Conservation (phyloP, 805 yeast genomes). For the Schizosaccharomyces cryophilus region DNA sequence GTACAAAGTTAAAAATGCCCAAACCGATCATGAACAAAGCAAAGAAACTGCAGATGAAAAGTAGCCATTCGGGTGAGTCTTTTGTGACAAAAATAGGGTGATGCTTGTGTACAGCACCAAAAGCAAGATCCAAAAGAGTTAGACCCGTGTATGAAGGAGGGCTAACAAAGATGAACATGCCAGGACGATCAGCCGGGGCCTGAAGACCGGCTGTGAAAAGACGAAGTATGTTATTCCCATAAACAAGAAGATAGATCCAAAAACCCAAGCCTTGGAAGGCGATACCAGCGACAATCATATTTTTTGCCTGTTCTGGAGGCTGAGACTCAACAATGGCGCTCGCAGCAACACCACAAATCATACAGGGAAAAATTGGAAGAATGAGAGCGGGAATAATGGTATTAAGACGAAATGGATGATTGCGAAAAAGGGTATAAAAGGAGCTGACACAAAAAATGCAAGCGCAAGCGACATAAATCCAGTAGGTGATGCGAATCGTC, state of each 20-base stretch:
- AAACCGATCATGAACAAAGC: not conserved
- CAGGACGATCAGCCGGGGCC: not conserved
- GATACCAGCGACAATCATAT: not conserved
- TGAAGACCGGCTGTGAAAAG: not conserved
- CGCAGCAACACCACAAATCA: slow-evolving; percentile 1
- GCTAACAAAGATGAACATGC: not conserved
- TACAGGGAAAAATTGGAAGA: slow-evolving; percentile 1
- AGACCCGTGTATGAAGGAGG: slow-evolving; percentile 2
- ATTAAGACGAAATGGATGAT: not conserved
- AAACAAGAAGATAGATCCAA: not conserved
- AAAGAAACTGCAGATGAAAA: not conserved
- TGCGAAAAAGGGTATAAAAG: not conserved
- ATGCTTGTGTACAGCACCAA: not conserved
- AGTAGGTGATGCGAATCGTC: not conserved
- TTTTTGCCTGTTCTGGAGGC: not conserved
- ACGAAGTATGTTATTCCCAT: not conserved
- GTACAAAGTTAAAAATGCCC: not conserved
- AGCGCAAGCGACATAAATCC: not conserved
- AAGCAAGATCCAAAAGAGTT: not conserved
- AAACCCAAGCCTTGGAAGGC: slow-evolving; percentile 1
- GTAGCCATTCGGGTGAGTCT: not conserved
- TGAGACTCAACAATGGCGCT: slow-evolving; percentile 1
- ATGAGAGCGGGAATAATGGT: not conserved
- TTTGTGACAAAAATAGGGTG: not conserved
- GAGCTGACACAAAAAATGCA: not conserved